Evolutionary conservation across 495 filamentous ascomycete species (phyloP), one percentile per base, ranked within the genome.

Genomic region (Mytilinidion resinicola): DNA sequence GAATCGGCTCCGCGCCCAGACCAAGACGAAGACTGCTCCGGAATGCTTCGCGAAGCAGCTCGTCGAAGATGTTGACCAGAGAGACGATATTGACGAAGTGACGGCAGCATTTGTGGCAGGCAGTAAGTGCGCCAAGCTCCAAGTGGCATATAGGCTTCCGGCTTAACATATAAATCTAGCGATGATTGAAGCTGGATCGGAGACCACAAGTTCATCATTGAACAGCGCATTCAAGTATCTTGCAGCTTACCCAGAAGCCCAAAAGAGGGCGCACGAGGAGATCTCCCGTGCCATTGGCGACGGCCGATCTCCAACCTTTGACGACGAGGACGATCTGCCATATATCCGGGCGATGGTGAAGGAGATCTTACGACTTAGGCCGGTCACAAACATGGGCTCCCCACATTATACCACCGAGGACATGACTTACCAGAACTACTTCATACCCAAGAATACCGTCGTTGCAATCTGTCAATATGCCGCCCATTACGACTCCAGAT

Each of bases 361-460:
- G 37, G 61, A 63, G 36, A 63, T 60, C 8, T 47, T 59, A 9
- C 49, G 61, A 15, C 12, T 59, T 39, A 36, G 37, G 20, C 60
- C 60, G 15, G 30, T 46, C 20, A 53, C 37, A 20, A 30, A 47
- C 19, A 20, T 11, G 37, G 44, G n/a, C 21, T 10, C 57, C 11
- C 38, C 30, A 41, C 60, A 62, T 25, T 62, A 17, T 50, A 34
- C 61, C 19, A 43, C 41, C 30, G 14, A 55, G 12, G 56, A 63
- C 17, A 51, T 58, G 30, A 10, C 15, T 8, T 63, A 60, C 46
- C 60, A 56, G 44, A 21, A 51, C 1, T 47, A 67, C 51, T 50
- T 53, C 35, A 64, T 71, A 35, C 63, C 66, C 14, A 63, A 66
- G 54, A 60, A 60, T n/a, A 64, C 64, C n/a, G 59, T 59, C 21